phyloP scores from a whole-genome alignment of 1,139 yeast species.

The Meyerozyma smithsonii region DNA sequence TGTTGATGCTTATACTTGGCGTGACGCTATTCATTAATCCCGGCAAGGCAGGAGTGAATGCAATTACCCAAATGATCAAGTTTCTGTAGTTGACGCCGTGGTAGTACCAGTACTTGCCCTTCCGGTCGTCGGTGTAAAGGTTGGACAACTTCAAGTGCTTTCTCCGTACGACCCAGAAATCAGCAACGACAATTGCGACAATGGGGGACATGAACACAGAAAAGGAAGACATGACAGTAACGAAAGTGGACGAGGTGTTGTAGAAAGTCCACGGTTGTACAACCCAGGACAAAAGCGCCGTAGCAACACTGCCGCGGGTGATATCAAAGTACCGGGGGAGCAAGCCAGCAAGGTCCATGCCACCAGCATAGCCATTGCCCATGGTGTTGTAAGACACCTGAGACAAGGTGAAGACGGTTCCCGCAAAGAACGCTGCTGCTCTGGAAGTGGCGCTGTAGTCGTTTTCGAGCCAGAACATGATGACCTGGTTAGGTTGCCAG shows the following conservation, averaged over 20 bases:
- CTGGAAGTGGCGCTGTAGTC: constrained; percentile 36
- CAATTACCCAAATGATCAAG: constrained; percentile 6
- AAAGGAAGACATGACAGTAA: constrained; percentile 29
- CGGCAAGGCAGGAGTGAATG: constrained; percentile 9
- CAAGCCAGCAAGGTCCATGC: constrained; percentile 47
- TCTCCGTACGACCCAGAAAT: constrained; percentile 32
- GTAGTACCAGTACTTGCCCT: constrained; percentile 8
- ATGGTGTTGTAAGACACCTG: constrained; percentile 45
- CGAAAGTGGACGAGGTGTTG: constrained; percentile 36
- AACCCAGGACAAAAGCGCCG: constrained; percentile 39
- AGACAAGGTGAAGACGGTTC: constrained; percentile 39
- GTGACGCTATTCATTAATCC: constrained; percentile 21
- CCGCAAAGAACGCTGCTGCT: constrained; percentile 44
- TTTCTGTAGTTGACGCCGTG: constrained; percentile 6
- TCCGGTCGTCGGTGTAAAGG: constrained; percentile 5
- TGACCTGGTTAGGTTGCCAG: constrained; percentile 37
- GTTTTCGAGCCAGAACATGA: constrained; percentile 23
- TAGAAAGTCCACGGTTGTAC: constrained; percentile 48
- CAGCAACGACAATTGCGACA: constrained; percentile 34
- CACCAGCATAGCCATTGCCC: constrained; percentile 49
- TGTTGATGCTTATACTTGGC: constrained; percentile 9
- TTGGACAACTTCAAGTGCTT: constrained; percentile 6
- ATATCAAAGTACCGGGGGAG: constrained; percentile 48
- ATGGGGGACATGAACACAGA: constrained; percentile 32
- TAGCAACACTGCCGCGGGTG: constrained; percentile 43